A percentile compares a stretch with the other conserved stretches of the same genome.
Conservation (phyloP, 805 yeast genomes). For the Starmerella geochares region DNA sequence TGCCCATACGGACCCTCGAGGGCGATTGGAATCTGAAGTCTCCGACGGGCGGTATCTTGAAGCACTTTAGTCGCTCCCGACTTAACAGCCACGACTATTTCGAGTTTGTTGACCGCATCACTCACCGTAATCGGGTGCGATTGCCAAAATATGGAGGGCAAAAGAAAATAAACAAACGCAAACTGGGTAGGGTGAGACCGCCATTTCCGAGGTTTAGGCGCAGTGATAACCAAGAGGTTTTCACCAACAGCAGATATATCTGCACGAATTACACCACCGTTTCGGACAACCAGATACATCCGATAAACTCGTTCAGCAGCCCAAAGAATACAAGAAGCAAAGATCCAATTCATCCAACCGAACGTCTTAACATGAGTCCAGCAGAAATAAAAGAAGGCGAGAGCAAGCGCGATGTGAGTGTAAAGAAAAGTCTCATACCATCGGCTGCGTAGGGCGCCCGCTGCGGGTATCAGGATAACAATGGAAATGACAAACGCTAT, state of each 20-base stretch:
- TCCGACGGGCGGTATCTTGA: neutral
- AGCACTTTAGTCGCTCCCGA: conserved; percentile 11
- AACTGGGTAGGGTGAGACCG: conserved; percentile 15
- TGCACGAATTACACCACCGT: conserved; percentile 11
- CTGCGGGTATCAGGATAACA: conserved; percentile 4
- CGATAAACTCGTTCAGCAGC: conserved; percentile 10
- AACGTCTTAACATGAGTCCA: conserved; percentile 15
- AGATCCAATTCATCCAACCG: conserved; percentile 20
- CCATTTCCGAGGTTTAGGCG: conserved; percentile 15
- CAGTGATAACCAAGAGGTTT: neutral
- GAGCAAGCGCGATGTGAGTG: conserved; percentile 16
- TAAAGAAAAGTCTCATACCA: conserved; percentile 17
- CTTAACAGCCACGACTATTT: conserved; percentile 13
- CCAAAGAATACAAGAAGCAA: conserved; percentile 12
- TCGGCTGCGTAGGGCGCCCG: conserved; percentile 12
- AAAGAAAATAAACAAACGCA: conserved; percentile 29
- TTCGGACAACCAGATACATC: neutral
- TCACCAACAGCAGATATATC: neutral
- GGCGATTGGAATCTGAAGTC: neutral
- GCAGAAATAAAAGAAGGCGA: conserved; percentile 14
- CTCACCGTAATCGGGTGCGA: conserved; percentile 58
- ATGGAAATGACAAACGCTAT: conserved; percentile 2
- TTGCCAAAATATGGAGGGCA: conserved; percentile 51
- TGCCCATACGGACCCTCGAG: conserved; percentile 20
- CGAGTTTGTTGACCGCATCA: conserved; percentile 3